Percentiles rank a stretch among this genome's conserved stretches.
These are phyloP conservation scores for Trametes villosa DNA, from an alignment of 768 basidiomycete genomes.

Conservation along the genomic window DNA sequence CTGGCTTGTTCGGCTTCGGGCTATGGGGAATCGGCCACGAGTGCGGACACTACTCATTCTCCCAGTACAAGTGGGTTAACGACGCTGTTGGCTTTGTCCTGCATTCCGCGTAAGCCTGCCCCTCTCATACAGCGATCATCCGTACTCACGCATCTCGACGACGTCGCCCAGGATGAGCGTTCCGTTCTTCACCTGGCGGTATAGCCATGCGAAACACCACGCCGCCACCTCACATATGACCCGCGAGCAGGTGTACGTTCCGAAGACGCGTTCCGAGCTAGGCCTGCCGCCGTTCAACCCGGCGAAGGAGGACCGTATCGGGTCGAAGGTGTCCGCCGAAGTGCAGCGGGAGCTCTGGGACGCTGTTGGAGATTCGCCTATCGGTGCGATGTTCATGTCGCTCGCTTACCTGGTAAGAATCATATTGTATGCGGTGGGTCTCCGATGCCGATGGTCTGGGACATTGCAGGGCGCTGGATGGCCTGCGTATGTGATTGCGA, in stretches of 20 bases:
- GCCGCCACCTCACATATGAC: conserved; percentile 92
- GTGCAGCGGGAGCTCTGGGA: conserved; percentile 78
- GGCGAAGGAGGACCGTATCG: conserved; percentile 62
- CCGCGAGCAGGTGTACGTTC: conserved; percentile 95
- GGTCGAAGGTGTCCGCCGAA: conserved; percentile 65
- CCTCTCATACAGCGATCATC: background rate
- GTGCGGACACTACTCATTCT: conserved; percentile 96
- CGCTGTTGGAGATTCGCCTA: conserved; percentile 88
- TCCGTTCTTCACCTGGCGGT: conserved; percentile 95
- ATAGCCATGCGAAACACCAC: conserved; percentile 93
- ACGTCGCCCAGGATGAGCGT: conserved; percentile 70
- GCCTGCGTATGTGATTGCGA: conserved; percentile 80
- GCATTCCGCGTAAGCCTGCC: conserved; percentile 73
- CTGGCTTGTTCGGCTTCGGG: conserved; percentile 90
- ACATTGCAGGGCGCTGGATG: conserved; percentile 72
- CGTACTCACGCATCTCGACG: background rate
- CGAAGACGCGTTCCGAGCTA: conserved; percentile 75
- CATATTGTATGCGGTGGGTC: background rate
- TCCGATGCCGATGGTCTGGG: background rate
- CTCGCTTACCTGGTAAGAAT: conserved; percentile 64
- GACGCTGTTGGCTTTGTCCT: conserved; percentile 90
- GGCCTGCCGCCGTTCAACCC: conserved; percentile 69
- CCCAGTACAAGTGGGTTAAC: conserved; percentile 88
- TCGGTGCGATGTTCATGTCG: conserved; percentile 59
- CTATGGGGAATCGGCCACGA: conserved; percentile 95